These are phyloP conservation scores for Candida sanyaensis DNA, from an alignment of 1,139 yeast species.

Conservation along the genomic window DNA sequence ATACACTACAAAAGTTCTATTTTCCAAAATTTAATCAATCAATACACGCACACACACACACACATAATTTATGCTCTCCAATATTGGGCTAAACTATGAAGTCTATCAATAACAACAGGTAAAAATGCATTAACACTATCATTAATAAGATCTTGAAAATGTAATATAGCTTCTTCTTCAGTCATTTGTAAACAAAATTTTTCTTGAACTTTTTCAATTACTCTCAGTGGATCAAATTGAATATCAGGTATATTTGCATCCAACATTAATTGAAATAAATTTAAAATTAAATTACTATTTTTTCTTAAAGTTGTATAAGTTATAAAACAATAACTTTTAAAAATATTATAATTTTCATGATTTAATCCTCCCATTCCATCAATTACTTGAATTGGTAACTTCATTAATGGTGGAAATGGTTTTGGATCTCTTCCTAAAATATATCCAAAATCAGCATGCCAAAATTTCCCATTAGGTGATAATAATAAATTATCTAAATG, in stretches of 20 bases:
- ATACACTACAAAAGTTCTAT: too few species aligned
- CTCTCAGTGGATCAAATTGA: slow-evolving; percentile 70
- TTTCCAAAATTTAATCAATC: background rate
- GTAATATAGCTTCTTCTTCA: slow-evolving; percentile 93
- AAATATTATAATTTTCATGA: slow-evolving; percentile 81
- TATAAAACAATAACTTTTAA: slow-evolving; percentile 91
- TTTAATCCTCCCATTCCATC: slow-evolving; percentile 97
- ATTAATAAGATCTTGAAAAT: slow-evolving; percentile 89
- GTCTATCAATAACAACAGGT: slow-evolving; percentile 92
- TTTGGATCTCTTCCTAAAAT: slow-evolving; percentile 96
- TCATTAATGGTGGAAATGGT: slow-evolving; percentile 98
- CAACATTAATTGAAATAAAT: slow-evolving; percentile 90
- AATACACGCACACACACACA: background rate
- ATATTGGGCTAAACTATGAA: slow-evolving; percentile 95
- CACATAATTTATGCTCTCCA: slow-evolving; percentile 73
- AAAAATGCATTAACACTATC: slow-evolving; percentile 92
- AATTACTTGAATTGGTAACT: slow-evolving; percentile 91
- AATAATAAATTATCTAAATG: slow-evolving; percentile 86
- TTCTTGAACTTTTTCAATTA: slow-evolving; percentile 88
- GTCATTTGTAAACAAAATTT: slow-evolving; percentile 91
- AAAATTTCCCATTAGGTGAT: slow-evolving; percentile 78
- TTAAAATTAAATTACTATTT: slow-evolving; percentile 85
- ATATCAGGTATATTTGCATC: slow-evolving; percentile 92
- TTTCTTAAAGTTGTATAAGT: slow-evolving; percentile 89
- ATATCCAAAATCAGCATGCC: slow-evolving; percentile 98